Percentiles rank a stretch among this genome's conserved stretches.
These are phyloP conservation scores for Otatea glauca DNA, from an alignment of 176 grass and related monocot genomes.

Conservation along the genomic window DNA sequence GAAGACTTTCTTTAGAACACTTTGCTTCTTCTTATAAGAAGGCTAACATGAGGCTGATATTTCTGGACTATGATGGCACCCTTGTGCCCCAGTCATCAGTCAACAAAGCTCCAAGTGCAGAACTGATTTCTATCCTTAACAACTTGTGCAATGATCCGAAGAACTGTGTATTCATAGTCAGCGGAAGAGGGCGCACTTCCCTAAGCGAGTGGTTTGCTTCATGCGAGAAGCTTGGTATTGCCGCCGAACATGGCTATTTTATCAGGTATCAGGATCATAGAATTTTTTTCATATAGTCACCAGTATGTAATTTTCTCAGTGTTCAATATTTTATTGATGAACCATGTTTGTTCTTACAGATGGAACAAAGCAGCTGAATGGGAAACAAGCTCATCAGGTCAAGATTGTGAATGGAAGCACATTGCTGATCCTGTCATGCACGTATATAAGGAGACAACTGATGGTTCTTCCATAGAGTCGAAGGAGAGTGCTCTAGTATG, in stretches of 20 bases:
- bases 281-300: neutral
- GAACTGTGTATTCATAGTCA: constrained; percentile 83
- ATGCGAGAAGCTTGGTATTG: constrained; percentile 78
- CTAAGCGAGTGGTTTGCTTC: constrained; percentile 74
- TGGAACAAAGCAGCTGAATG: constrained; percentile 69
- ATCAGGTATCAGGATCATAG: constrained; percentile 55
- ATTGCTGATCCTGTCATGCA: constrained; percentile 67
- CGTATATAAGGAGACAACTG: constrained; percentile 73
- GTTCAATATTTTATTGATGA: neutral
- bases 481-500: constrained; percentile 85
- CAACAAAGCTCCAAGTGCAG: constrained; percentile 59
- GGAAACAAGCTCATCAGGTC: constrained; percentile 49
- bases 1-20: constrained; percentile 64
- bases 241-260: constrained; percentile 89
- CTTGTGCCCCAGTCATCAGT: constrained; percentile 72
- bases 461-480: constrained; percentile 65
- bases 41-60: constrained; percentile 63
- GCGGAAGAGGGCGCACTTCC: constrained; percentile 56
- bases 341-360: constrained; percentile 47
- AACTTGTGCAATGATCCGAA: constrained; percentile 65
- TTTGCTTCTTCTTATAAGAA: constrained; percentile 65
- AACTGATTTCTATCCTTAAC: constrained; percentile 74
- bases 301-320: neutral
- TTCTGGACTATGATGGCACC: constrained; percentile 90
- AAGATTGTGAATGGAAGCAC: constrained; percentile 63